Evolutionary conservation across 306 rosid species (phyloP).

Genomic region (Ziziphus jujuba): DNA sequence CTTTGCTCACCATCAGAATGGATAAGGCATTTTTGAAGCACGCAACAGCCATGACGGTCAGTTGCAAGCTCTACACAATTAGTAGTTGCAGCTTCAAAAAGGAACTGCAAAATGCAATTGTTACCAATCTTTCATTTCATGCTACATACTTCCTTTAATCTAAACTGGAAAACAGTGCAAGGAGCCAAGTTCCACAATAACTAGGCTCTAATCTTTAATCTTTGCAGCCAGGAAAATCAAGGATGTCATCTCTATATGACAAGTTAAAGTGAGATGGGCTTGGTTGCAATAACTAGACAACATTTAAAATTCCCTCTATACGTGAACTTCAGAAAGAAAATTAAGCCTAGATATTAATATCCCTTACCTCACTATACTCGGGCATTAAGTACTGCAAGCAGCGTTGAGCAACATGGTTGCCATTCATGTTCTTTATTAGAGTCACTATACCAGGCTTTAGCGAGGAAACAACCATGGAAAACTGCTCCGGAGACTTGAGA

Average conservation of each 20-base stretch:
- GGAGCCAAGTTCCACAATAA: neutral
- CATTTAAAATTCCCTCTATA: constrained; percentile 2
- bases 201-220: neutral
- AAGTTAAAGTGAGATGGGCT: neutral
- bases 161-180: neutral
- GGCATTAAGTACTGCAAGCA: constrained; percentile 50
- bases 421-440: constrained; percentile 49
- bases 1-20: constrained; percentile 39
- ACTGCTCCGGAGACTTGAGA: constrained; percentile 46
- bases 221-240: neutral
- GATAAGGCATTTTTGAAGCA: constrained; percentile 55
- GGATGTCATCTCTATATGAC: neutral
- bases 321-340: neutral
- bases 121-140: constrained; percentile 3
- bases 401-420: constrained; percentile 60
- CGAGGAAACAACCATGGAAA: constrained; percentile 49
- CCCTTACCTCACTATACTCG: constrained; percentile 42
- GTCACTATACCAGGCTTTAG: constrained; percentile 41
- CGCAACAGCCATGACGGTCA: constrained; percentile 65
- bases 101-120: constrained; percentile 41
- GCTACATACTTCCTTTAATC: neutral
- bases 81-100: constrained; percentile 48
- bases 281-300: constrained; percentile 9
- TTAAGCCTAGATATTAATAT: neutral
- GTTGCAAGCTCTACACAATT: constrained; percentile 55